These are phyloP conservation scores for Botrytis pseudocinerea DNA, from an alignment of 2,329 filamentous ascomycete genomes.

Conservation along the genomic window DNA sequence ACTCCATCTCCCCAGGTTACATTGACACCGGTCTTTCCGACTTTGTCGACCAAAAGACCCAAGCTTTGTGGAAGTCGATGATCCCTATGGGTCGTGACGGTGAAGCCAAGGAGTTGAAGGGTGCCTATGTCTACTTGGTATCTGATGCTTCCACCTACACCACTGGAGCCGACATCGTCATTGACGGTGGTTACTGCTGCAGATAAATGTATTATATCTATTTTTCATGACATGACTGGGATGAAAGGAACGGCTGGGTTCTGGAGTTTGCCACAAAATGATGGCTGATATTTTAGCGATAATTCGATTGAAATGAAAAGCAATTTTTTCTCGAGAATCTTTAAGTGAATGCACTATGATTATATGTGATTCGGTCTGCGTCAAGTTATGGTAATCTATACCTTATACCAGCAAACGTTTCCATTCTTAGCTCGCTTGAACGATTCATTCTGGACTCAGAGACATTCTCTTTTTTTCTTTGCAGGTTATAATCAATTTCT, in stretches of 20 bases:
- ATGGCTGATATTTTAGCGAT: constrained; percentile 10
- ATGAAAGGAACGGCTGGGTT: neutral
- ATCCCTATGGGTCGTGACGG: constrained; percentile 60
- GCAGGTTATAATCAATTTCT: no score
- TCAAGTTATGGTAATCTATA: no score
- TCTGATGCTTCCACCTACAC: constrained; percentile 50
- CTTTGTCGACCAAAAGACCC: constrained; percentile 59
- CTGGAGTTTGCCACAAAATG: constrained; percentile 14
- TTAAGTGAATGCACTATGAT: neutral
- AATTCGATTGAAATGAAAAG: constrained; percentile 5
- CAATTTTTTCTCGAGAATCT: neutral
- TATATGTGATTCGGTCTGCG: neutral
- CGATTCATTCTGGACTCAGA: no score
- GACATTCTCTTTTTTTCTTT: no score
- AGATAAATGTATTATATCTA: constrained; percentile 27
- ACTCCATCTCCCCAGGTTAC: constrained; percentile 67
- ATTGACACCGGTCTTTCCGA: constrained; percentile 65
- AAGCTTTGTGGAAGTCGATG: constrained; percentile 60
- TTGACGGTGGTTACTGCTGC: constrained; percentile 49
- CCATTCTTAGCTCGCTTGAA: neutral
- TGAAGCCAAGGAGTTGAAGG: constrained; percentile 64
- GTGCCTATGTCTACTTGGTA: constrained; percentile 52
- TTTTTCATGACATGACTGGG: constrained; percentile 9
- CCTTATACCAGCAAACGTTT: no score
- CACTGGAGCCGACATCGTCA: constrained; percentile 51